Evolutionary conservation across 1,139 yeast genomes (phyloP), one percentile per base, ranked within the genome.

Genomic region (Hansenula sp.): DNA sequence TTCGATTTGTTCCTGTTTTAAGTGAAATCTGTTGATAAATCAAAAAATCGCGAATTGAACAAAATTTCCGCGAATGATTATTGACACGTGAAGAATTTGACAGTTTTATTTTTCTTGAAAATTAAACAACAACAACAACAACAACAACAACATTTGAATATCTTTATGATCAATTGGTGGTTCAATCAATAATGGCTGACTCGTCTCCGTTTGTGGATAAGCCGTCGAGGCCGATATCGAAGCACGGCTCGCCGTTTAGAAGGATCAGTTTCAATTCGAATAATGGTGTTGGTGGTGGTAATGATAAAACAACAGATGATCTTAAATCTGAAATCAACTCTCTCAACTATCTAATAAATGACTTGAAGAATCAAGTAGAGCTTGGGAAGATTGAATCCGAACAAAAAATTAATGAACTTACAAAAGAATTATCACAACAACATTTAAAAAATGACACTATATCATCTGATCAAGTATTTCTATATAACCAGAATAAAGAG

Each of bases 141-240:
- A 42, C 26, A 36, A 22, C 8, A 14, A 27, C 17, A 25, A 7
- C 9, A n/a, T 14, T n/a, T 11, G 13, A 28, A 18, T 25, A 37
- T n/a, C 32, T 16, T 17, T 11, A 38, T 46, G 59, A 9, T 9
- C 13, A 26, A 11, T 22, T 22, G 24, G 24, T 26, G 10, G 28
- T 13, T 13, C 6, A 26, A 29, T n/a, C n/a, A n/a, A n/a, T n/a
- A 20, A 48, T 67, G 39, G 71, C 26, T 24, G 26, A 66, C 36
- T 72, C 76, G 29, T 72, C 77, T 6, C 75, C 77, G 1, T 72
- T 73, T 51, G 47, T 72, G 16, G 74, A 71, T 40, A 58, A 64
- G 31, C 76, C 77, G 3, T 20, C 29, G 3, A 26, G 36, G 12
- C 18, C 17, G 2, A 22, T 11, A 14, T 33, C 29, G n/a, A 26